A percentile compares a stretch with the other conserved stretches of the same genome.
Evolutionary conservation across 73 alveolate species (phyloP).

Genomic region (Urostyla sp.): DNA sequence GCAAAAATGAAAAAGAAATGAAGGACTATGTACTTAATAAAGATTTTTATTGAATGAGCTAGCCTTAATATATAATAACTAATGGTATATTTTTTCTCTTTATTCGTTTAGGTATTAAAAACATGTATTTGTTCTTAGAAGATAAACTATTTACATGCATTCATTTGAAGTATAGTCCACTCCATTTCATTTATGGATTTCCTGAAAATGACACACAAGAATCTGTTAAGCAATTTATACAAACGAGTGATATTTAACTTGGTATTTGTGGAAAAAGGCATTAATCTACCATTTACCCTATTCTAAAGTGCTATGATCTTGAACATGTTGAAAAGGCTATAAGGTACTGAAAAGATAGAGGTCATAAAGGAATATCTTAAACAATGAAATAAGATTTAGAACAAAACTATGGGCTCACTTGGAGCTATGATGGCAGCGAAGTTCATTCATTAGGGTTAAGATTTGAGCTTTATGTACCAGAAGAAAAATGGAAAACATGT

Average conservation of each 20-base stretch:
- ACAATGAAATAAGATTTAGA: background rate
- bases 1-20: conserved; percentile 63
- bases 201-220: conserved; percentile 38
- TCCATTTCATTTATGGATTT: conserved; percentile 41
- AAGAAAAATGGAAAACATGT: conserved; percentile 69
- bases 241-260: conserved; percentile 58
- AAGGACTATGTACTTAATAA: conserved; percentile 65
- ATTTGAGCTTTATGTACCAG: conserved; percentile 75
- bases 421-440: conserved; percentile 50
- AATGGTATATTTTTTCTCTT: conserved; percentile 49
- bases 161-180: conserved; percentile 60
- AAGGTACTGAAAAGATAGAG: conserved; percentile 52
- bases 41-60: too few species aligned
- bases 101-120: conserved; percentile 19
- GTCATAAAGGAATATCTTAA: background rate
- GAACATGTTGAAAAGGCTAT: background rate
- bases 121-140: conserved; percentile 60
- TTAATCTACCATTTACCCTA: conserved; percentile 63
- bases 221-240: conserved; percentile 37
- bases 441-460: too few species aligned
- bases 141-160: conserved; percentile 61
- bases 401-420: conserved; percentile 5
- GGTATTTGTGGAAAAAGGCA: conserved; percentile 72
- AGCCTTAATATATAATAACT: conserved; percentile 53
- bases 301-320: conserved; percentile 64